These are phyloP conservation scores for Exophiala calicioides DNA, from an alignment of 2,329 filamentous ascomycete species.

Conservation along the genomic window DNA sequence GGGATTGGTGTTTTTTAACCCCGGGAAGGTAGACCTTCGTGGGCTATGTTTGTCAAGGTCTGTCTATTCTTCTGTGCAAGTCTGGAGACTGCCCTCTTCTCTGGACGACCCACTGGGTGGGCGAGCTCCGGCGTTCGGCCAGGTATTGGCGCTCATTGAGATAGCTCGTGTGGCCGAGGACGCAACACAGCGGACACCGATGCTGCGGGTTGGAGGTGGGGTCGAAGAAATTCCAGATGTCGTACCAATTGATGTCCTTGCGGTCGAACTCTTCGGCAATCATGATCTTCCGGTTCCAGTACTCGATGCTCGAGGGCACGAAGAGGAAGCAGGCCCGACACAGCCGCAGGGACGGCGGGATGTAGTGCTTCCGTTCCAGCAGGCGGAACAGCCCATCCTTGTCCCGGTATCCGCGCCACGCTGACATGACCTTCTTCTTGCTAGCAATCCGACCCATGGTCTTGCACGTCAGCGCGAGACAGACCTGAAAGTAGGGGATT, in stretches of 20 bases:
- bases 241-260: slow-evolving; percentile 15
- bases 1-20: too few relatives aligned
- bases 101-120: background rate
- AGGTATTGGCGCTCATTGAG: slow-evolving; percentile 6
- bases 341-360: slow-evolving; percentile 11
- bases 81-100: background rate
- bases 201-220: slow-evolving; percentile 1
- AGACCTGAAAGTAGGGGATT: slow-evolving; percentile 25
- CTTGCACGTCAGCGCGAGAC: slow-evolving; percentile 26
- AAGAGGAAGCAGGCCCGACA: slow-evolving; percentile 25
- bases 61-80: slow-evolving; percentile 4
- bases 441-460: slow-evolving; percentile 16
- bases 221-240: slow-evolving; percentile 21
- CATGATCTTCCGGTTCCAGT: slow-evolving; percentile 15
- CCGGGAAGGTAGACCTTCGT: too few relatives aligned
- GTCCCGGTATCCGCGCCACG: slow-evolving; percentile 27
- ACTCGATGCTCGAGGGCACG: slow-evolving; percentile 3
- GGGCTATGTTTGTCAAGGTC: too few relatives aligned
- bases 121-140: too few relatives aligned
- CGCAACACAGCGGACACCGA: slow-evolving; percentile 19
- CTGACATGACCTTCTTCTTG: slow-evolving; percentile 11
- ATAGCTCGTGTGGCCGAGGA: slow-evolving; percentile 8
- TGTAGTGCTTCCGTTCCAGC: slow-evolving; percentile 20
- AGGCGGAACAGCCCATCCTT: slow-evolving; percentile 26
- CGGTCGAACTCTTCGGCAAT: slow-evolving; percentile 14